Conservation (phyloP, 2,329 filamentous ascomycete genomes). For the Aureobasidium sp. region DNA sequence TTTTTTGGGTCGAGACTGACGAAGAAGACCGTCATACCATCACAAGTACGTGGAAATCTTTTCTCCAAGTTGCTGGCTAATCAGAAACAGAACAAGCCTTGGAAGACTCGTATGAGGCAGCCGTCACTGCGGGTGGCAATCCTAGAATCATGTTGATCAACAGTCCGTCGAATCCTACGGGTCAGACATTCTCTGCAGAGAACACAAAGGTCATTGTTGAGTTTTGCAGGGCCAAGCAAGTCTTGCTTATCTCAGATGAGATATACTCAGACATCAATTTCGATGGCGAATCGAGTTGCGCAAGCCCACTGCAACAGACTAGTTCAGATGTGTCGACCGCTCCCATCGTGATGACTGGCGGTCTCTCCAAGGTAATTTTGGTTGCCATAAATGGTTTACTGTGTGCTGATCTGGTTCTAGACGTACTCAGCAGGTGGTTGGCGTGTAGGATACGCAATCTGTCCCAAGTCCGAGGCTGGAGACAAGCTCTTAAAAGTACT, state of each 20-base stretch:
- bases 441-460: not conserved
- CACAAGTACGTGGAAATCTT: not conserved
- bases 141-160: not conserved
- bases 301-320: not conserved
- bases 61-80: too few species aligned
- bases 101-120: too few species aligned
- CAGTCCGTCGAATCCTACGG: not conserved
- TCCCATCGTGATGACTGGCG: not conserved
- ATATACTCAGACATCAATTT: not conserved
- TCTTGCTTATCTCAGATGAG: not conserved
- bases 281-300: not conserved
- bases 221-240: not conserved
- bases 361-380: not conserved
- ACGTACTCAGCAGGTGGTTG: not conserved
- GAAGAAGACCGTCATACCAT: not conserved
- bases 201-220: not conserved
- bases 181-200: not conserved
- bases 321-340: too few species aligned
- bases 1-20: not conserved
- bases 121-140: not conserved
- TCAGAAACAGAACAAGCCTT: too few species aligned
- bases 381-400: not conserved
- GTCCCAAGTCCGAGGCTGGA: not conserved
- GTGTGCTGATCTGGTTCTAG: not conserved
- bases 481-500: not conserved